These are phyloP conservation scores for Coniella lustricola DNA, from an alignment of 2,329 filamentous ascomycete species.

Conservation along the genomic window DNA sequence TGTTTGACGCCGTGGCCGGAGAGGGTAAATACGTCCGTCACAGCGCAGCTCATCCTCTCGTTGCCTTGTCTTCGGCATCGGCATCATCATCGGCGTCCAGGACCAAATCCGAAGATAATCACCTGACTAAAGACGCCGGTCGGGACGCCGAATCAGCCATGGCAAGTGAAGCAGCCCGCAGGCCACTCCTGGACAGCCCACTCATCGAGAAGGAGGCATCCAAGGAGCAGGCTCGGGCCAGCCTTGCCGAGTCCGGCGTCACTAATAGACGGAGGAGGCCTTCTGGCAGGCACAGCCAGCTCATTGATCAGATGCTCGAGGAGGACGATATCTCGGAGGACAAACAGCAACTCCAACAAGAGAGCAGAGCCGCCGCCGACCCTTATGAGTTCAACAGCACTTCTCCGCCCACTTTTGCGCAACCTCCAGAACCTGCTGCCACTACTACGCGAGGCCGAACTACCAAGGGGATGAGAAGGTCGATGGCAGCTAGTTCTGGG, in stretches of 20 bases:
- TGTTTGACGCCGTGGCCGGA: slow-evolving; percentile 67
- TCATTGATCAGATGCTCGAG: slow-evolving; percentile 3
- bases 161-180: slow-evolving; percentile 17
- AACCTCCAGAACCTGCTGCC: slow-evolving; percentile 9
- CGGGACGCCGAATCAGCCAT: slow-evolving; percentile 21
- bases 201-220: slow-evolving; percentile 25
- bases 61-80: slow-evolving; percentile 13
- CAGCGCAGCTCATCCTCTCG: slow-evolving; percentile 21
- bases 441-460: slow-evolving; percentile 20
- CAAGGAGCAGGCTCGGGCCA: slow-evolving; percentile 28
- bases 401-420: slow-evolving; percentile 30
- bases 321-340: neutral
- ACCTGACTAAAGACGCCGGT: slow-evolving; percentile 15
- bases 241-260: slow-evolving; percentile 27
- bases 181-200: slow-evolving; percentile 30
- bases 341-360: neutral
- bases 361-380: slow-evolving; percentile 25
- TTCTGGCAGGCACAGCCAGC: slow-evolving; percentile 23
- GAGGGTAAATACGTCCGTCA: slow-evolving; percentile 44
- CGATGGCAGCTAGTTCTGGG: slow-evolving; percentile 20
- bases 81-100: slow-evolving; percentile 21
- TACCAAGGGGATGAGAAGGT: slow-evolving; percentile 22
- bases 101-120: slow-evolving; percentile 29
- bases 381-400: slow-evolving; percentile 49
- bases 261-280: slow-evolving; percentile 35